These are phyloP conservation scores for Tulasnella sp. DNA, from an alignment of 768 basidiomycete genomes.

Conservation along the genomic window DNA sequence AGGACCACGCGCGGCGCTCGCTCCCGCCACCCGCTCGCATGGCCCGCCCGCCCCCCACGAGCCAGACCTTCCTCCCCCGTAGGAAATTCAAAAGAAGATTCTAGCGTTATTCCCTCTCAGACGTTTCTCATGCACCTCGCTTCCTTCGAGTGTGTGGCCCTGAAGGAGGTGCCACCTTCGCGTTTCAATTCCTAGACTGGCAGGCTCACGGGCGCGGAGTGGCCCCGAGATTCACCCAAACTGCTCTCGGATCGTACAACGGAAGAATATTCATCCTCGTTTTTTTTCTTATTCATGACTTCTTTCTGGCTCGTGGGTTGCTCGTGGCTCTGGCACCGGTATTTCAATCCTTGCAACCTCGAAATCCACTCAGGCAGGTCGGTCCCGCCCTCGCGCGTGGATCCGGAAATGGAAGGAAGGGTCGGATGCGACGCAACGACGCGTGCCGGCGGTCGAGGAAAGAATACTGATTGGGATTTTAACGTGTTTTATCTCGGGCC, in stretches of 20 bases:
- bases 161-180: constrained; percentile 4
- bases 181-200: constrained; percentile 3
- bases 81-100: background rate
- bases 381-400: background rate
- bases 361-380: background rate
- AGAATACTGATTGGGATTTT: background rate
- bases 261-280: background rate
- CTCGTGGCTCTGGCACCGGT: background rate
- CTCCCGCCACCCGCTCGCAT: background rate
- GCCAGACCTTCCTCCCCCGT: background rate
- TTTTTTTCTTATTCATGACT: background rate
- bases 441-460: constrained; percentile 3
- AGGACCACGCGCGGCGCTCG: background rate
- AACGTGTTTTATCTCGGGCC: background rate
- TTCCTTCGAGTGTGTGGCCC: background rate
- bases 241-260: constrained; percentile 13
- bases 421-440: background rate
- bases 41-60: background rate
- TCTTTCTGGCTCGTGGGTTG: background rate
- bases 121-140: background rate
- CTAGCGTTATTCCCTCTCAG: background rate
- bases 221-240: constrained; percentile 10
- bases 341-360: background rate
- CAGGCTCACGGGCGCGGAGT: constrained; percentile 6
- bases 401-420: background rate